Conservation (phyloP, 176 grass and related monocot species). For the Zoysia pacifica region DNA sequence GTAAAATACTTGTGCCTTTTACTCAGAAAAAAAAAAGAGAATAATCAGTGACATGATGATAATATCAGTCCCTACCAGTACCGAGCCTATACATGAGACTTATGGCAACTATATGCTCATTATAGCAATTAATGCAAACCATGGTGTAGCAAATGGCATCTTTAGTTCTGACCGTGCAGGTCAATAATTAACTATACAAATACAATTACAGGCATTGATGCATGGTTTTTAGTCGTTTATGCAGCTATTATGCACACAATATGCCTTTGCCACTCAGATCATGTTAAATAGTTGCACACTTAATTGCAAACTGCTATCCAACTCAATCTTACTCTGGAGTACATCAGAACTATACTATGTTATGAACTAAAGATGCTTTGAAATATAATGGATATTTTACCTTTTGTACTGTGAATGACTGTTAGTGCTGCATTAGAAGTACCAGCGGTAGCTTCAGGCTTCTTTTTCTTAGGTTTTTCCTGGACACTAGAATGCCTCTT, state of each 20-base stretch:
- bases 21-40: not conserved
- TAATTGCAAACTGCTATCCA: no score
- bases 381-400: conserved; percentile 15
- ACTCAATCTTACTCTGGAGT: not conserved
- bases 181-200: no score
- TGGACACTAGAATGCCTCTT: conserved; percentile 18
- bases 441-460: not conserved
- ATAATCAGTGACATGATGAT: not conserved
- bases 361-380: not conserved
- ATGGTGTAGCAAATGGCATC: no score
- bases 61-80: not conserved
- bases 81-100: not conserved
- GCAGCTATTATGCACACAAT: no score
- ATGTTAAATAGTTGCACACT: no score
- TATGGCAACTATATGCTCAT: no score
- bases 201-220: no score
- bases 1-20: not conserved
- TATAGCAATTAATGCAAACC: no score
- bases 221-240: no score
- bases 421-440: conserved; percentile 28
- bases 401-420: conserved; percentile 20
- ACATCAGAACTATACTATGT: conserved; percentile 6
- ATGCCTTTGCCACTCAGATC: no score
- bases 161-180: no score
- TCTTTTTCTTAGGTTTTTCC: conserved; percentile 25